Evolutionary conservation across 768 basidiomycete species (phyloP).

Genomic region (Inosperma sp.): DNA sequence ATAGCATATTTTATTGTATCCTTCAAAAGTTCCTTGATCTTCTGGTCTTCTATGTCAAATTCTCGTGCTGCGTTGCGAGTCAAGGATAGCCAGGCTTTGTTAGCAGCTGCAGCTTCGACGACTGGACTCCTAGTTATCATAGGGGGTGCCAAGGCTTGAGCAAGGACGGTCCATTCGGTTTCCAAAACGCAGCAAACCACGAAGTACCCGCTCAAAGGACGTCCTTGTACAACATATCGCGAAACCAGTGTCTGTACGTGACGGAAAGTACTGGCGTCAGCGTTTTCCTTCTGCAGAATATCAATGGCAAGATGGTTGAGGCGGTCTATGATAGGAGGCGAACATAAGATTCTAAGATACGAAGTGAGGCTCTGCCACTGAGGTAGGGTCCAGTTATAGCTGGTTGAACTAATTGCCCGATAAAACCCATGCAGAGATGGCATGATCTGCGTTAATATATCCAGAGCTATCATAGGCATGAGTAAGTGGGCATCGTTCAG

Average conservation of each 20-base stretch:
- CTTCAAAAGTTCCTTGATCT: conserved; percentile 39
- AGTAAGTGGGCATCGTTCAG: not conserved
- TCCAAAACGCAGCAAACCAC: conserved; percentile 87
- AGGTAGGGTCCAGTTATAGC: conserved; percentile 64
- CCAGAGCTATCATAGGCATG: conserved; percentile 45
- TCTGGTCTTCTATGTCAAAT: conserved; percentile 34
- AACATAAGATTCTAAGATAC: conserved; percentile 57
- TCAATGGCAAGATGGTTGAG: conserved; percentile 68
- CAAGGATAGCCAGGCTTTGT: conserved; percentile 72
- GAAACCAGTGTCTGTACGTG: conserved; percentile 68
- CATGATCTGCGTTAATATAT: conserved; percentile 67
- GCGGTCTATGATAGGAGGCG: conserved; percentile 60
- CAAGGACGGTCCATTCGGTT: conserved; percentile 79
- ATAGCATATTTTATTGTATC: conserved; percentile 56
- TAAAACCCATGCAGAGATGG: conserved; percentile 85
- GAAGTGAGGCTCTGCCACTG: conserved; percentile 60
- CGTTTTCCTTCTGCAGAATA: conserved; percentile 52
- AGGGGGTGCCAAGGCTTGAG: conserved; percentile 54
- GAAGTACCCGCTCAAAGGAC: conserved; percentile 84
- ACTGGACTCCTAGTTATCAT: conserved; percentile 27
- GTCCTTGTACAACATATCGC: conserved; percentile 68
- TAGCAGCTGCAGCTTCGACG: conserved; percentile 77
- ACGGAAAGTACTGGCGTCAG: conserved; percentile 44
- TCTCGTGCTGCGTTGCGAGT: conserved; percentile 49
- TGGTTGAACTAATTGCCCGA: conserved; percentile 75